Base-by-base conservation (phyloP, 495 filamentous ascomycete genomes). In the Geoglossum glabrum region DNA sequence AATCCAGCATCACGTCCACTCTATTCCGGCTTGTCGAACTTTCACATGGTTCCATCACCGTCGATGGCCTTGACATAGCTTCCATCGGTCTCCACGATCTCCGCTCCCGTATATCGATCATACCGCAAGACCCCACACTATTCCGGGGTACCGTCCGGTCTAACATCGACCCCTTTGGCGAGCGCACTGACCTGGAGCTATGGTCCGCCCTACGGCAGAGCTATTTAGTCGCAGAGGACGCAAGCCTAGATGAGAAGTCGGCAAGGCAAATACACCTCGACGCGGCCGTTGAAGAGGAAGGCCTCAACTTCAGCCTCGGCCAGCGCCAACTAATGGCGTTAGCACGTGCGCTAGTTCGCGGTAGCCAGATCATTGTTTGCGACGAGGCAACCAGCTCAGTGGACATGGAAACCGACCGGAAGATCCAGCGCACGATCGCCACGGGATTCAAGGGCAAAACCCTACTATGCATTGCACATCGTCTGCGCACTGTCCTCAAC, bases 191-290 rank as follows among this genome's bases (percentile, higher is more conserved):
- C 31, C 57, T 62, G 9, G 34, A 55, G 0, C 61, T 71, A 15
- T 57, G 59, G 15, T 17, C 55, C 3, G 68, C 65, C 0, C 54
- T 72, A 4, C 51, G 51, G 38, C 56, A 59, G 52, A 56, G 57
- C 23, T 43, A 59, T 43, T 49, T 68, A 13, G 31, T 93, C 26
- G 55, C 59, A 30, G 61, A 58, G 1, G 63, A 60, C 36, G 56
- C 47, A 46, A 60, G 54, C 36, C 45, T 73, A 55, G 71, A 72
- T 15, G 74, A 76, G 57, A 68, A 64, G 36, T 46, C 60, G 38
- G 60, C 62, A 11, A 62, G 68, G 47, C 79, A 83, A 43, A 83
- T 97, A 62, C 17, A 40, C 36, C 36, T 66, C 23, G 57, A 64
- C 58, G 26, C 56, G 8, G 36, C 59, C n/a, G 58, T 71, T 21